Percentiles rank a stretch among this genome's conserved stretches.
These are phyloP conservation scores for Yueomyces sp. DNA, from an alignment of 805 yeast species.

Conservation along the genomic window DNA sequence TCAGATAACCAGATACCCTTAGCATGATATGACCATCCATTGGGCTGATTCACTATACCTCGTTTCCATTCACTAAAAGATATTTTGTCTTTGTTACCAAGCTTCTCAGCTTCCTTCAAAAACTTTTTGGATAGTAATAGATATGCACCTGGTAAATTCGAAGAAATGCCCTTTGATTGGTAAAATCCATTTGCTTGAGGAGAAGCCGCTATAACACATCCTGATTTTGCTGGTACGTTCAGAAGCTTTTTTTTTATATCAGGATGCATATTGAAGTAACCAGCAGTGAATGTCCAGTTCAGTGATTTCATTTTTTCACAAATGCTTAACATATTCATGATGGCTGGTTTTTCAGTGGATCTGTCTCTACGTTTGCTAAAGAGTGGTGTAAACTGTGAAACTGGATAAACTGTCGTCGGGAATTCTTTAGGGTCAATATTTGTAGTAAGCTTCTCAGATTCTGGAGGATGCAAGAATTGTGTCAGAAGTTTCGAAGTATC, in stretches of 20 bases:
- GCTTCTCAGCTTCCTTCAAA: slow-evolving; percentile 34
- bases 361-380: slow-evolving; percentile 35
- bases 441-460: slow-evolving; percentile 1
- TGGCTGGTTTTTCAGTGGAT: slow-evolving; percentile 73
- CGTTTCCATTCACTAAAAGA: slow-evolving; percentile 70
- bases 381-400: slow-evolving; percentile 83
- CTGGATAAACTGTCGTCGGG: slow-evolving; percentile 70
- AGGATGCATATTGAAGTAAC: slow-evolving; percentile 86
- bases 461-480: slow-evolving; percentile 33
- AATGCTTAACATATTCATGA: slow-evolving; percentile 46
- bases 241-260: slow-evolving; percentile 49
- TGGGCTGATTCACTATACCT: slow-evolving; percentile 67
- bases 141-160: slow-evolving; percentile 78
- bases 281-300: slow-evolving; percentile 86
- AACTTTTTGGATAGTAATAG: slow-evolving; percentile 61
- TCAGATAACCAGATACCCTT: slow-evolving; percentile 77
- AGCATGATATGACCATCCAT: slow-evolving; percentile 97
- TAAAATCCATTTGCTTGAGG: slow-evolving; percentile 92
- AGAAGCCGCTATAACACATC: slow-evolving; percentile 72
- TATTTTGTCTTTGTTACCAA: slow-evolving; percentile 33
- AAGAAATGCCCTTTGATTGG: slow-evolving; percentile 68
- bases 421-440: slow-evolving; percentile 28
- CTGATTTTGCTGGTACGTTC: slow-evolving; percentile 33
- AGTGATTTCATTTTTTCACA: slow-evolving; percentile 36
- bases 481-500: slow-evolving; percentile 44